A percentile compares a stretch with the other conserved stretches of the same genome.
Evolutionary conservation across 2,329 filamentous ascomycete species (phyloP).

Genomic region (Rachicladosporium sp.): DNA sequence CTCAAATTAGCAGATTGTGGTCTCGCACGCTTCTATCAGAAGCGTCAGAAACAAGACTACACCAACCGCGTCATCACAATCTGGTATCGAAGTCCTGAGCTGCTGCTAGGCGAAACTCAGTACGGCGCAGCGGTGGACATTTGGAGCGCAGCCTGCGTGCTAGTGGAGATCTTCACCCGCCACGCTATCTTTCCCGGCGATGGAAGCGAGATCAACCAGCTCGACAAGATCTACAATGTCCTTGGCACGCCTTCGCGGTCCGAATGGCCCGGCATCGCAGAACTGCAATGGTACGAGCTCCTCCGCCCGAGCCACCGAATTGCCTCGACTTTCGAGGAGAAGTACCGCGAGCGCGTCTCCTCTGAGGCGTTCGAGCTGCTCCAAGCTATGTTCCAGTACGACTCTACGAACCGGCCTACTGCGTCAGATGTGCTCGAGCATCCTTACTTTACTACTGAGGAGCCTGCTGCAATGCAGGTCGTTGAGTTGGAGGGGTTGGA

Average conservation of each 20-base stretch:
- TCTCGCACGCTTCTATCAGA: slow-evolving; percentile 89
- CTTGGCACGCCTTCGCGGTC: slow-evolving; percentile 74
- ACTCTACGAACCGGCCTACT: slow-evolving; percentile 70
- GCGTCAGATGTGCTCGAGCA: slow-evolving; percentile 77
- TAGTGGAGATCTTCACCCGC: slow-evolving; percentile 90
- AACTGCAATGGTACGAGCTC: slow-evolving; percentile 95
- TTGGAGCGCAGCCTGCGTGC: slow-evolving; percentile 94
- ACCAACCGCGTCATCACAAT: slow-evolving; percentile 98
- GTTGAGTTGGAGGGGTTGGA: slow-evolving; percentile 71
- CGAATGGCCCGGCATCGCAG: slow-evolving; percentile 81
- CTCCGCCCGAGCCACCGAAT: slow-evolving; percentile 65
- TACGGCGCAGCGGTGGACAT: slow-evolving; percentile 87
- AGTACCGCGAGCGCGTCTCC: slow-evolving; percentile 66
- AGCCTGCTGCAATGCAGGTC: slow-evolving; percentile 64
- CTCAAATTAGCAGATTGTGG: slow-evolving; percentile 97
- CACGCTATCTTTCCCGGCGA: slow-evolving; percentile 92
- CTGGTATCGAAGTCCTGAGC: slow-evolving; percentile 87
- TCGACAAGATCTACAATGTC: slow-evolving; percentile 91
- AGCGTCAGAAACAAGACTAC: slow-evolving; percentile 82
- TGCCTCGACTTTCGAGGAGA: slow-evolving; percentile 65
- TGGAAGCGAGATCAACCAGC: slow-evolving; percentile 86
- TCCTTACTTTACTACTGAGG: slow-evolving; percentile 75
- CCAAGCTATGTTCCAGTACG: slow-evolving; percentile 74
- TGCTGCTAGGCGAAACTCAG: slow-evolving; percentile 80
- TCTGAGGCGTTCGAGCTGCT: slow-evolving; percentile 74